Evolutionary conservation across 2,329 filamentous ascomycete species (phyloP).

Genomic region (Phyllosticta paracitricarpa): DNA sequence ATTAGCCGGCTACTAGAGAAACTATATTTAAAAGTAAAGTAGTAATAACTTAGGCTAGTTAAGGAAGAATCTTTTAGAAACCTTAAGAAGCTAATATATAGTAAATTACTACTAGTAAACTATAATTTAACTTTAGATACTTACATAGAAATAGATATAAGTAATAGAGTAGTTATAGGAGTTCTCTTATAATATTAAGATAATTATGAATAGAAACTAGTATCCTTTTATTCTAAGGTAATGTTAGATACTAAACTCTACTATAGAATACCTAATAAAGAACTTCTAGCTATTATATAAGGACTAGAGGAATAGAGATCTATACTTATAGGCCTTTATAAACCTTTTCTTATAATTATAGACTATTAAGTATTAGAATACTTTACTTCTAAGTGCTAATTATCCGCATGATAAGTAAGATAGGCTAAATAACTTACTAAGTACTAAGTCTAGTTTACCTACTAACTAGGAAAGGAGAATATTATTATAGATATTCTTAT

Average conservation of each 20-base stretch:
- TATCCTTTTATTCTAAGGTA: background rate
- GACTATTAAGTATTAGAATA: background rate
- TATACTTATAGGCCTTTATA: background rate
- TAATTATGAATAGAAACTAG: background rate
- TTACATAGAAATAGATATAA: background rate
- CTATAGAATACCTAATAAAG: background rate
- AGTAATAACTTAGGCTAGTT: background rate
- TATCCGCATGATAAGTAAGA: background rate
- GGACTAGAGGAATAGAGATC: background rate
- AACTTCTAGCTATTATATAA: background rate
- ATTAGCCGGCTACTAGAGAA: background rate
- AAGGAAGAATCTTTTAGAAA: background rate
- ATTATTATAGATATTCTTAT: too few species aligned
- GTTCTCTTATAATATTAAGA: background rate
- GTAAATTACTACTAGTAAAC: background rate
- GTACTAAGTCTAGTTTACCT: background rate
- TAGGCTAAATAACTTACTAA: background rate
- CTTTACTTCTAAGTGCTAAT: background rate
- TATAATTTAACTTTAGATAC: background rate
- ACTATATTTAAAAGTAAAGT: background rate
- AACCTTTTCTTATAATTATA: background rate
- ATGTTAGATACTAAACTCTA: background rate
- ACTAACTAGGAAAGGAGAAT: background rate
- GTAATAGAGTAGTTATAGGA: background rate
- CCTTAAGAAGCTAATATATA: background rate